A percentile compares a stretch with the other conserved stretches of the same genome.
These are phyloP conservation scores for Colletotrichum spaethianum DNA, from an alignment of 2,329 filamentous ascomycete genomes.

Conservation along the genomic window DNA sequence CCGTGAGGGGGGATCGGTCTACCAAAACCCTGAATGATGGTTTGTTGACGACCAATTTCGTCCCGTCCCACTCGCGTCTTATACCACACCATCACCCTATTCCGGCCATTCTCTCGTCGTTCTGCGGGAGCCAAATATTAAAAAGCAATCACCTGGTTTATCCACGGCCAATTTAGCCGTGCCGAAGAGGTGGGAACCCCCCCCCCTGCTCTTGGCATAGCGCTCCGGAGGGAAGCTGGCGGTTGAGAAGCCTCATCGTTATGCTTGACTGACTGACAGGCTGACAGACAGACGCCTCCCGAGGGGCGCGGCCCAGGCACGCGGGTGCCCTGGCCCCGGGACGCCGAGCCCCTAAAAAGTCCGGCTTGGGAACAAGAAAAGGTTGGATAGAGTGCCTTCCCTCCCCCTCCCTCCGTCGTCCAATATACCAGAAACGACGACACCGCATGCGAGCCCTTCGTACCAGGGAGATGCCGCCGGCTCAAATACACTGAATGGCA, in stretches of 20 bases:
- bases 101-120: not conserved
- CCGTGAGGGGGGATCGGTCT: too few species aligned
- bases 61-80: not conserved
- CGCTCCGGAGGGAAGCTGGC: not conserved
- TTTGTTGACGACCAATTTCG: not conserved
- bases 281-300: too few species aligned
- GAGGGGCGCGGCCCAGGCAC: too few species aligned
- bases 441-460: too few species aligned
- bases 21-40: not conserved
- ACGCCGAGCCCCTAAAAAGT: too few species aligned
- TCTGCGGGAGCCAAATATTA: too few species aligned
- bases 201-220: not conserved
- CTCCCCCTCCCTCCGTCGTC: not conserved
- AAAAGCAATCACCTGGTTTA: not conserved
- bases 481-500: too few species aligned
- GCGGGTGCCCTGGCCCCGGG: too few species aligned
- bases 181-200: not conserved
- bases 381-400: too few species aligned
- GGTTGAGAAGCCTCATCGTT: not conserved
- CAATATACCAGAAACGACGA: not conserved
- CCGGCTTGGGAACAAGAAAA: too few species aligned
- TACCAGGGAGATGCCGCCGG: too few species aligned
- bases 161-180: not conserved
- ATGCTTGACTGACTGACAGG: too few species aligned
- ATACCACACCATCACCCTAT: not conserved